Percentiles rank a stretch among this genome's conserved stretches.
Evolutionary conservation across 2,329 filamentous ascomycete species (phyloP).

Genomic region (Pyricularia sp.): DNA sequence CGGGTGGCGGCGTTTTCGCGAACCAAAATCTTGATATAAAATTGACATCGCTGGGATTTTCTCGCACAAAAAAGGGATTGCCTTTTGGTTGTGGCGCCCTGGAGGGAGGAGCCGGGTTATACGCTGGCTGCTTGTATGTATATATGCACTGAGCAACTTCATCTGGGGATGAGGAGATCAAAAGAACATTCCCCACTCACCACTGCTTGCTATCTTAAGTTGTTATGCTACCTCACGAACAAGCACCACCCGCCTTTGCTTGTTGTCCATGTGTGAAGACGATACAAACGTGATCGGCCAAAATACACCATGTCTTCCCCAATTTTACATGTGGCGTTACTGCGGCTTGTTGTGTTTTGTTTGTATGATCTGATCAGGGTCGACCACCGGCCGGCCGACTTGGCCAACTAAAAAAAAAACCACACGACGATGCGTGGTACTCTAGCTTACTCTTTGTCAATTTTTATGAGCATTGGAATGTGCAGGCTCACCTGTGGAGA

Average conservation of each 20-base stretch:
- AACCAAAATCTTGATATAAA: not conserved
- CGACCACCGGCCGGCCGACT: no score
- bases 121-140: constrained; percentile 1
- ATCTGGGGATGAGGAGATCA: constrained; percentile 3
- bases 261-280: no score
- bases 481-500: no score
- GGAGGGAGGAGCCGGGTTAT: not conserved
- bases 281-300: not conserved
- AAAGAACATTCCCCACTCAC: constrained; percentile 4
- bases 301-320: no score
- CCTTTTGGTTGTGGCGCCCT: not conserved
- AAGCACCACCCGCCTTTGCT: not conserved
- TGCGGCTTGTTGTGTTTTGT: no score
- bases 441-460: no score
- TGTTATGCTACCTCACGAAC: not conserved
- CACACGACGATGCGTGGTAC: no score
- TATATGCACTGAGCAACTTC: not conserved
- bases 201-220: not conserved
- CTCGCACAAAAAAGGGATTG: not conserved
- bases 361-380: no score
- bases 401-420: no score
- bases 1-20: constrained; percentile 8
- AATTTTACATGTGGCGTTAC: no score
- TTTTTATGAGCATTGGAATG: no score
- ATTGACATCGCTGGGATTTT: not conserved